phyloP scores from a whole-genome alignment of 108 stramenopile species.

The Fragilaria radians region DNA sequence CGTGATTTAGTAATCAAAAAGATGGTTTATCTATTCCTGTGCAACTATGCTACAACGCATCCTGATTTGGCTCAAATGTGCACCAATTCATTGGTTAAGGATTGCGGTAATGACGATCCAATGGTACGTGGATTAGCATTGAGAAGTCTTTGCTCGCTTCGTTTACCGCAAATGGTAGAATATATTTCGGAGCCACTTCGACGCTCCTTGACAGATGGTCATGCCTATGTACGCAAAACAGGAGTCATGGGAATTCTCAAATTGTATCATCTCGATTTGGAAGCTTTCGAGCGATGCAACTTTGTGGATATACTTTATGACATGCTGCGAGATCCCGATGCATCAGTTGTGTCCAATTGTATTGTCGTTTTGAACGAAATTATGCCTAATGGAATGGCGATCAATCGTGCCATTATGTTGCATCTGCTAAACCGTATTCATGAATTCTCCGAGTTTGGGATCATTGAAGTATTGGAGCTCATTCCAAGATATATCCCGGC shows the following conservation, averaged over 20 bases:
- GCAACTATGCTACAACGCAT: slow-evolving; percentile 93
- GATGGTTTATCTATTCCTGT: slow-evolving; percentile 99
- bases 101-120: slow-evolving; percentile 97
- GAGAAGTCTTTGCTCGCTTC: slow-evolving; percentile 86
- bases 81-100: slow-evolving; percentile 97
- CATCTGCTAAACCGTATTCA: slow-evolving; percentile 94
- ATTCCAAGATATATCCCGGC: slow-evolving; percentile 91
- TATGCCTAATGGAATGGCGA: slow-evolving; percentile 93
- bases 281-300: slow-evolving; percentile 59
- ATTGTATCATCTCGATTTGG: slow-evolving; percentile 86
- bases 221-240: slow-evolving; percentile 98
- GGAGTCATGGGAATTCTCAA: slow-evolving; percentile 98
- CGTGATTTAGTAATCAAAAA: slow-evolving; percentile 99
- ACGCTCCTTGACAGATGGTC: slow-evolving; percentile 74
- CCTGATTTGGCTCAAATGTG: slow-evolving; percentile 99
- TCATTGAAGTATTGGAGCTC: slow-evolving; percentile 88
- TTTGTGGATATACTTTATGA: slow-evolving; percentile 94
- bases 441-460: slow-evolving; percentile 97
- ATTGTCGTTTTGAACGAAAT: slow-evolving; percentile 96
- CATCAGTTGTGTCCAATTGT: slow-evolving; percentile 92
- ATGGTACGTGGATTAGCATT: slow-evolving; percentile 98
- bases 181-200: slow-evolving; percentile 89
- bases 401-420: slow-evolving; percentile 90
- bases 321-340: slow-evolving; percentile 95
- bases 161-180: slow-evolving; percentile 95